Conservation (phyloP, 1,139 yeast genomes). For the Yamadazyma diospyri region DNA sequence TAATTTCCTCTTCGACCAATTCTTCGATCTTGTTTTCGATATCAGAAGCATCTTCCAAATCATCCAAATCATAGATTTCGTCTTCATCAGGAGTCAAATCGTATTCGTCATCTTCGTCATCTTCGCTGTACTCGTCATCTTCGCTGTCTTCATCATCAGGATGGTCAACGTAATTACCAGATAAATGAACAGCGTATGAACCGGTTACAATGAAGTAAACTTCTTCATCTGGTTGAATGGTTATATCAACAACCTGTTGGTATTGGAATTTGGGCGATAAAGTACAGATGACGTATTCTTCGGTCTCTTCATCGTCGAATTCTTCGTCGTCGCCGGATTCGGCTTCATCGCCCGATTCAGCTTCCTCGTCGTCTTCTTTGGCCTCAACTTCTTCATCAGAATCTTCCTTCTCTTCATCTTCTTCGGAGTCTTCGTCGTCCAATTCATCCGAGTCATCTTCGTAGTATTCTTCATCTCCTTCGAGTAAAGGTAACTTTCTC, state of each 20-base stretch:
- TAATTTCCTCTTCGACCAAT: conserved; percentile 54
- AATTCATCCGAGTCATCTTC: conserved; percentile 55
- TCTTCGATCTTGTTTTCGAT: conserved; percentile 56
- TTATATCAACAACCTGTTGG: conserved; percentile 89
- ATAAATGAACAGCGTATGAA: conserved; percentile 85
- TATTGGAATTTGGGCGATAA: conserved; percentile 78
- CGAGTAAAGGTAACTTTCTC: conserved; percentile 54
- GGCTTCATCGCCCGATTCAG: conserved; percentile 47
- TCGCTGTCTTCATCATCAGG: conserved; percentile 74
- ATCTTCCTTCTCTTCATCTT: conserved; percentile 23
- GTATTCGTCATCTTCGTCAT: conserved; percentile 66
- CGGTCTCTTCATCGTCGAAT: conserved; percentile 54
- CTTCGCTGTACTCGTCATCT: conserved; percentile 47
- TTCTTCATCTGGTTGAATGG: conserved; percentile 91
- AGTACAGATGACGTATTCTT: conserved; percentile 84
- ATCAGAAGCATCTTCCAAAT: conserved; percentile 57
- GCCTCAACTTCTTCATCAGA: conserved; percentile 20
- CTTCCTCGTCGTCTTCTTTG: conserved; percentile 30
- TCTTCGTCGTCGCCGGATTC: conserved; percentile 58
- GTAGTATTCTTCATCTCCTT: conserved; percentile 40
- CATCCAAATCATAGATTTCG: conserved; percentile 67
- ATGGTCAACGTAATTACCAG: conserved; percentile 95
- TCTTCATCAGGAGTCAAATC: conserved; percentile 93
- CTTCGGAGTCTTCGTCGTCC: conserved; percentile 47
- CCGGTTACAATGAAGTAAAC: conserved; percentile 94